A percentile compares a stretch with the other conserved stretches of the same genome.
These are phyloP conservation scores for Saccharomyces hybrid DNA, from an alignment of 1,139 yeast species.

Conservation along the genomic window DNA sequence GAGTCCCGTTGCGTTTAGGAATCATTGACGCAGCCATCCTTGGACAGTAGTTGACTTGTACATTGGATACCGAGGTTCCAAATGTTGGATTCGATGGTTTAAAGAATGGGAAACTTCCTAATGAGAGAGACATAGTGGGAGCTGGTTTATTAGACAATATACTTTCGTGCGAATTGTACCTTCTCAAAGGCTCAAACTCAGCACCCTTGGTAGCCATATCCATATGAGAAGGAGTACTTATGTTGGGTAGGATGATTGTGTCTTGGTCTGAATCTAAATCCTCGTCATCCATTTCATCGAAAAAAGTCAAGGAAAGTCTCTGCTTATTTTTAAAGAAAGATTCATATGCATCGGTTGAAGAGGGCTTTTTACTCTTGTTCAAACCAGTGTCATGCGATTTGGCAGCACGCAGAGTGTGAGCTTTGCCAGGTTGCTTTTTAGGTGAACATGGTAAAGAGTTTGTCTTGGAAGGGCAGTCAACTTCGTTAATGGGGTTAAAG, in stretches of 20 bases:
- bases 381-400: slow-evolving; percentile 26
- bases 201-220: not conserved
- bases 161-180: slow-evolving; percentile 36
- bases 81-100: slow-evolving; percentile 4
- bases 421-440: slow-evolving; percentile 6
- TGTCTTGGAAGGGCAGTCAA: slow-evolving; percentile 2
- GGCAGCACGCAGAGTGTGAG: slow-evolving; percentile 15
- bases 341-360: slow-evolving; percentile 11
- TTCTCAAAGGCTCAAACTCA: slow-evolving; percentile 24
- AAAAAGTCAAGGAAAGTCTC: slow-evolving; percentile 27
- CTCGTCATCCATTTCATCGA: slow-evolving; percentile 19
- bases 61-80: slow-evolving; percentile 1
- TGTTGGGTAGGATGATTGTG: slow-evolving; percentile 22
- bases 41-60: not conserved
- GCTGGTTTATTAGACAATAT: slow-evolving; percentile 23
- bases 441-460: slow-evolving; percentile 20
- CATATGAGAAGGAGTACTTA: slow-evolving; percentile 4
- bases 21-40: not conserved
- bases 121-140: not conserved
- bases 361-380: slow-evolving; percentile 11
- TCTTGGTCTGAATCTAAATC: slow-evolving; percentile 28
- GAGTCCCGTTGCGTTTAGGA: not conserved
- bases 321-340: slow-evolving; percentile 27
- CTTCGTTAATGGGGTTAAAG: slow-evolving; percentile 1
- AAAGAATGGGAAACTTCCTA: not conserved